Evolutionary conservation across 305 asterid species (phyloP), one percentile per base, ranked within the genome.

Genomic region (Fraxinus albicans): DNA sequence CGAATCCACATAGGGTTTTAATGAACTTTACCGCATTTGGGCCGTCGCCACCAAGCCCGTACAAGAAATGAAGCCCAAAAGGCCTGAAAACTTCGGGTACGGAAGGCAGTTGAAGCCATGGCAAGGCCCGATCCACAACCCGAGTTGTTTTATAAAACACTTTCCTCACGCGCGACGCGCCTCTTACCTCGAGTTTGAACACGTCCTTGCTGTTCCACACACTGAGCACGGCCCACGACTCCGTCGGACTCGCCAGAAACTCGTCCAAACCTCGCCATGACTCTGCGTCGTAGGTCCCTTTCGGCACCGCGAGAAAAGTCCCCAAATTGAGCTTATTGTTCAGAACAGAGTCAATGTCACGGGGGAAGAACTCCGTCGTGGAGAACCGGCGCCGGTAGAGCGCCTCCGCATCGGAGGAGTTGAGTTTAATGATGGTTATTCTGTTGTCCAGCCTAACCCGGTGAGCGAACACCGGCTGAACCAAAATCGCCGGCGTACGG

Each of bases 21-120:
- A 83, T 60, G 21, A 88, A 69, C 73, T 81, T 84, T 4, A 44
- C 90, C 1, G 90, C 77, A 17, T 81, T 78, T 58, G 94, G 95
- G 90, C 98, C 98, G 17, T 91, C 90, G 3, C 98, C 99, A 0
- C 98, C 97, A 21, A 95, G 94, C 90, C 99, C 99, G 82, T 94
- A 95, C 10, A 93, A 3, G 33, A 95, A 94, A 73, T 91, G 93
- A 40, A 95, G 90, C 87, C 99, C 99, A 79, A 95, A 95, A 7
- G 97, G 99, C 87, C 89, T 78, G 80, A 94, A 95, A 2, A 94
- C 88, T n/a, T 92, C 90, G 0, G 99, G 99, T 13, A 94, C 91
- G 0, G 99, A 95, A 3, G 99, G 99, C 1, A 95, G 6, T 0
- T 79, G 86, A 0, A 95, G 89, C 88, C 91, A 93, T 6, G 99